Evolutionary conservation across 2,329 filamentous ascomycete species (phyloP).

Genomic region (Aspergillus jensenii): DNA sequence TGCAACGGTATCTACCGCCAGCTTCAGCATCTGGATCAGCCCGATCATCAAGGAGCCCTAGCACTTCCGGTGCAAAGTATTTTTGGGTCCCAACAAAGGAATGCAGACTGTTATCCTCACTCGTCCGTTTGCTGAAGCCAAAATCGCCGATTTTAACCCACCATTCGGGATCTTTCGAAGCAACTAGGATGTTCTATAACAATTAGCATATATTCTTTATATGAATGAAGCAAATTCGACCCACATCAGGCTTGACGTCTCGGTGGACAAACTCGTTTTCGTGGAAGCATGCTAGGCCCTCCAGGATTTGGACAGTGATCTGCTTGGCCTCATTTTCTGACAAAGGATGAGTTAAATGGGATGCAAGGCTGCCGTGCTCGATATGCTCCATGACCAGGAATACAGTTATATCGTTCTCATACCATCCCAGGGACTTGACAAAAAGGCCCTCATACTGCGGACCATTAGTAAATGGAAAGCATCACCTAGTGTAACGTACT

Average conservation of each 20-base stretch:
- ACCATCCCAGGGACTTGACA: neutral
- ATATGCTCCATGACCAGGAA: conserved; percentile 4
- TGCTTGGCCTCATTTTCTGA: neutral
- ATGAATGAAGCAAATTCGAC: neutral
- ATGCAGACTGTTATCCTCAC: neutral
- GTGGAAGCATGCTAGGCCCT: neutral
- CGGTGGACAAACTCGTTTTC: neutral
- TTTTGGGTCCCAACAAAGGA: neutral
- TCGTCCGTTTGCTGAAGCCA: neutral
- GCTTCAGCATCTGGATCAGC: neutral
- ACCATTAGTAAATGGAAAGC: neutral
- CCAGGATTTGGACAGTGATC: neutral
- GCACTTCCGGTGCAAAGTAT: neutral
- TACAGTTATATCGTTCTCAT: neutral
- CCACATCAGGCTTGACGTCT: neutral
- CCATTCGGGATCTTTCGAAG: neutral
- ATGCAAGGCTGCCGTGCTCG: neutral
- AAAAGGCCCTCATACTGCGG: neutral
- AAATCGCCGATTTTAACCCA: conserved; percentile 6
- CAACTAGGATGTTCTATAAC: neutral
- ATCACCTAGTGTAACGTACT: neutral
- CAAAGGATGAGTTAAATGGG: neutral
- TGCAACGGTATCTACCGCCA: neutral
- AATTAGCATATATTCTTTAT: no score
- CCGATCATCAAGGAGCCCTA: neutral